These are phyloP conservation scores for Neurospora tetraspora DNA, from an alignment of 495 filamentous ascomycete species.

Conservation along the genomic window DNA sequence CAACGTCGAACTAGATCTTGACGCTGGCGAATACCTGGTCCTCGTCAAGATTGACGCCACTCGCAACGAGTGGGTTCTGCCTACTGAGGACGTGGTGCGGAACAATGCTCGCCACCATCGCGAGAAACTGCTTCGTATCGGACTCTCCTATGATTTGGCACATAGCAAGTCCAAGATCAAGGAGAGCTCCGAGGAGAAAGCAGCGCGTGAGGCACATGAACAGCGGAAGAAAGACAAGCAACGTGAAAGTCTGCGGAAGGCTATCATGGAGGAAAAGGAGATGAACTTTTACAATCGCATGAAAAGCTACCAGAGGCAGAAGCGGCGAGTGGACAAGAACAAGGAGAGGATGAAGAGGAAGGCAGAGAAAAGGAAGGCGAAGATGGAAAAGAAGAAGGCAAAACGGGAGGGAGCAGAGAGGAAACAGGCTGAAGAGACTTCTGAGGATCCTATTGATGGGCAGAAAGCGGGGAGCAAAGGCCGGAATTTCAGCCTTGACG, in stretches of 20 bases:
- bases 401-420: slow-evolving; percentile 11
- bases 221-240: slow-evolving; percentile 39
- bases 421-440: neutral
- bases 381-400: slow-evolving; percentile 7
- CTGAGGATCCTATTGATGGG: neutral
- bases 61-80: slow-evolving; percentile 36
- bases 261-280: slow-evolving; percentile 19
- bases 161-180: slow-evolving; percentile 64
- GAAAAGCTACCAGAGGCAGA: slow-evolving; percentile 3
- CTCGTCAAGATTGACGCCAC: slow-evolving; percentile 70
- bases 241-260: slow-evolving; percentile 27
- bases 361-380: slow-evolving; percentile 14
- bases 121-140: slow-evolving; percentile 76
- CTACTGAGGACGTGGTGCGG: slow-evolving; percentile 60
- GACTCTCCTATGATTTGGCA: slow-evolving; percentile 73
- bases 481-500: neutral
- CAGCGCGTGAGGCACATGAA: slow-evolving; percentile 31
- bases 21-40: slow-evolving; percentile 71
- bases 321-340: slow-evolving; percentile 3
- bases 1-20: slow-evolving; percentile 71
- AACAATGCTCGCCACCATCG: slow-evolving; percentile 50
- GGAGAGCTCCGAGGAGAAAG: slow-evolving; percentile 57
- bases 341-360: slow-evolving; percentile 24
- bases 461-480: neutral
- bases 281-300: slow-evolving; percentile 7